Evolutionary conservation across 495 filamentous ascomycete genomes (phyloP), one percentile per base, ranked within the genome.

Genomic region (Penicillium angulare): DNA sequence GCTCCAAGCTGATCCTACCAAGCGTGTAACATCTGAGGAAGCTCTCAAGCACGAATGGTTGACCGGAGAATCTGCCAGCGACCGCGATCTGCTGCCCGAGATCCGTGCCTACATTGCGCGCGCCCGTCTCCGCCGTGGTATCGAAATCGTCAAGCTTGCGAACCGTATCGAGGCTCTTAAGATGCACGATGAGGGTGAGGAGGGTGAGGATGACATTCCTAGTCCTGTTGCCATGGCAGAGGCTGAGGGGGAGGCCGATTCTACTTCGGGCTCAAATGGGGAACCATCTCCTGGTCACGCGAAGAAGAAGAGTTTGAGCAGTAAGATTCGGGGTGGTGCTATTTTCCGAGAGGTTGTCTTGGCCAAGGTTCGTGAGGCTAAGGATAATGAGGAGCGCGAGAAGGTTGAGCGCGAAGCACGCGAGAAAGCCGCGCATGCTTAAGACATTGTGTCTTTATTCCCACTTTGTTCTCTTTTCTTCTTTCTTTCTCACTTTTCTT

Each of bases 301-400:
- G 7, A 80, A 82, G 56, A 87, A 87, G 69, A 77, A 82, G 45
- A 84, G 80, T 49, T 74, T 97, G 22, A 86, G 82, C 53, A 87
- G 82, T 57, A 73, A 87, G 59, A 90, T 91, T 51, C 89, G 13
- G 8, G 88, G 62, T 29, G 86, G 88, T 23, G 93, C 90, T 22
- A 97, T 97, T 63, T 97, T 98, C 80, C 81, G 89, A 50, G 93
- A 97, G 64, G 89, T 98, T n/a, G 95, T 97, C 1, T 76, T 98
- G 15, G 95, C 93, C 42, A 97, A 97, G 75, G 91, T 97, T 18
- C 81, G 87, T 34, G 92, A 98, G 66, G 86, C 87, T 79, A 97
- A 95, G 79, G 86, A 89, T 55, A 76, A 86, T 49, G 88, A 96
- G 62, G 84, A 91, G 67, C 81, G 82, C 27, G 74, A 84, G 55